Evolutionary conservation across 257 asterid genomes (phyloP).

Genomic region (Ehretia macrophylla): DNA sequence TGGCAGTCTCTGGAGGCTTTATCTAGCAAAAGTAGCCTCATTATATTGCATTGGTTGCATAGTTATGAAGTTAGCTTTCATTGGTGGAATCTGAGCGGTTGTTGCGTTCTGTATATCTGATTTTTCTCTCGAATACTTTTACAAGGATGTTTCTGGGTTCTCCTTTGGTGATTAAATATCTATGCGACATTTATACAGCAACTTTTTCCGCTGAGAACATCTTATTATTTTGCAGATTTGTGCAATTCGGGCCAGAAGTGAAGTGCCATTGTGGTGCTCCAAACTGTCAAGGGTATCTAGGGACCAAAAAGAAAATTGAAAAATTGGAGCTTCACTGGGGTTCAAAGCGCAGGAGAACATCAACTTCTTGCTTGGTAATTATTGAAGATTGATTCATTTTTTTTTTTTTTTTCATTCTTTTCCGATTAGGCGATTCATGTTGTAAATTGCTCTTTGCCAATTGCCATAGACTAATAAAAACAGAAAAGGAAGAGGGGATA

Average conservation of each 20-base stretch:
- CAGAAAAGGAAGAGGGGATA: not conserved
- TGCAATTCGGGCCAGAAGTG: conserved; percentile 82
- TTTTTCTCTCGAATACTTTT: no score
- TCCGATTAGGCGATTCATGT: conserved; percentile 12
- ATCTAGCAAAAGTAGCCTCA: no score
- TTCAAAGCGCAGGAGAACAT: conserved; percentile 59
- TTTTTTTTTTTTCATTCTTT: conserved; percentile 11
- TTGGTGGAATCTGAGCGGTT: no score
- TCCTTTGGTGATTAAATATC: no score
- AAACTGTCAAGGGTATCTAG: conserved; percentile 76
- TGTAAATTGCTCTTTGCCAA: conserved; percentile 25
- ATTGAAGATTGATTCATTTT: conserved; percentile 15
- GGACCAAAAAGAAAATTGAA: conserved; percentile 51
- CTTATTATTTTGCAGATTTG: conserved; percentile 45
- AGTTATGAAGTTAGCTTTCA: no score
- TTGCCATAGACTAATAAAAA: no score
- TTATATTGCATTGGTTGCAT: no score
- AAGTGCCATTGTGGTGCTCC: conserved; percentile 80
- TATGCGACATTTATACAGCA: no score
- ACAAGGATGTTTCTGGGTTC: no score
- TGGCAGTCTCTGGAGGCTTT: no score
- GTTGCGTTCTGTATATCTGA: no score
- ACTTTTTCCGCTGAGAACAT: not conserved
- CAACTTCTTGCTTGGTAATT: conserved; percentile 29
- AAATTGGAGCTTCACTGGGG: conserved; percentile 57